Base-by-base conservation (phyloP, 257 asterid genomes). In the Jaltomata sinuosa region DNA sequence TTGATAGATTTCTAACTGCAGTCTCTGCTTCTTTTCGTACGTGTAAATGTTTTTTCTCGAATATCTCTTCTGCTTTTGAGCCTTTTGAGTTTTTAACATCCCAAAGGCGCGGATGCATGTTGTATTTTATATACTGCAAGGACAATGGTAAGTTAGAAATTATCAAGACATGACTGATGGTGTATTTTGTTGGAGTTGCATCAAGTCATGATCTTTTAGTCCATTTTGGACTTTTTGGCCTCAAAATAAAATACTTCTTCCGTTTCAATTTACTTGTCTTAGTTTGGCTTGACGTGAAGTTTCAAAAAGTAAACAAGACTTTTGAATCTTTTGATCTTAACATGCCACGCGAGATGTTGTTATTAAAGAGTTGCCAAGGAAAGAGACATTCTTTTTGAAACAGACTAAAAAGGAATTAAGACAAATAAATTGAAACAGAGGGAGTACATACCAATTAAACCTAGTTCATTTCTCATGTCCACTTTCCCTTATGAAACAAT, bases 1-100 rank as follows among this genome's bases (percentile, higher is more conserved):
- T 83, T 80, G 84, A 59, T 5, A 83, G 42, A 0, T 83, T 61
- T 71, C 65, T 71, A 38, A 65, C 3, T 22, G 85, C 65, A 21
- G 61, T 69, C 47, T 83, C 85, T 36, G 84, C 84, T 54, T 80
- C 84, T 32, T 80, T 55, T 54, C 50, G 74, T 40, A 57, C 54
- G 0, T 27, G n/a, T 3, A 38, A 57, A 1, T 80, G 74, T 4
- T 80, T 34, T 80, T 7, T 54, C 74, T 80, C 84, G 34, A 80
- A 80, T 7, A 55, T 18, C 22, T 80, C 84, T 38, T 36, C 38
- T 57, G 84, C 74, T 80, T 77, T 83, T 47, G 8, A 21, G 59
- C 85, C 85, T 3, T 53, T 3, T 12, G 22, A 31, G 82, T 69
- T 83, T 38, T 54, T 50, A 69, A 69, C 25, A 0, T 62, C 57